Conservation (phyloP, 768 basidiomycete species). For the Lentinula lateritia region DNA sequence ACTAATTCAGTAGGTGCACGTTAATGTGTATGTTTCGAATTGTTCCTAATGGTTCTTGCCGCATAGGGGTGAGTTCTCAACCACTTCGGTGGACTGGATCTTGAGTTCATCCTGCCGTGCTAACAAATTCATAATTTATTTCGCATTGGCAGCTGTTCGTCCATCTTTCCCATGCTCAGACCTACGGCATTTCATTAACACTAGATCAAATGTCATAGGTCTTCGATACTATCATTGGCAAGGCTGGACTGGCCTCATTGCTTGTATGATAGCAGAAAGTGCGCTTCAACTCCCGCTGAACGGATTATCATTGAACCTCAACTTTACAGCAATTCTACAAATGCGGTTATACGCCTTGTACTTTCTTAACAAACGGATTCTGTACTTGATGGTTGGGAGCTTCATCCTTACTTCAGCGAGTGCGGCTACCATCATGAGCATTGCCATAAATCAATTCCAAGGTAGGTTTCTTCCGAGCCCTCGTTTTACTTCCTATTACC, state of each 20-base stretch:
- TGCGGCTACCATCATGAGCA: constrained; percentile 45
- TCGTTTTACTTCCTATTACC: neutral
- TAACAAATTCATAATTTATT: neutral
- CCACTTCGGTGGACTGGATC: neutral
- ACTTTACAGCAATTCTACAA: constrained; percentile 46
- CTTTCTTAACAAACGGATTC: constrained; percentile 43
- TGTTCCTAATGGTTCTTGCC: neutral
- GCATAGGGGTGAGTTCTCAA: neutral
- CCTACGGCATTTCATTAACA: neutral
- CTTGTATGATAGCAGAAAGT: constrained; percentile 54
- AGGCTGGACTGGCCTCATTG: constrained; percentile 52
- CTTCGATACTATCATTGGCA: constrained; percentile 50
- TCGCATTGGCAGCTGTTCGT: constrained; percentile 25
- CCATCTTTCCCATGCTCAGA: neutral
- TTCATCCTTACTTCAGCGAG: constrained; percentile 34
- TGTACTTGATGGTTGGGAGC: constrained; percentile 36
- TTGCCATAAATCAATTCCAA: constrained; percentile 21
- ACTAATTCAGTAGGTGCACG: constrained; percentile 29
- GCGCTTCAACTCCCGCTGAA: constrained; percentile 8
- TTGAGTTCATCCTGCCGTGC: neutral
- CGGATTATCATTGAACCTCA: neutral
- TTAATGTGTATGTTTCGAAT: neutral
- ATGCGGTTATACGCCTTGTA: constrained; percentile 62
- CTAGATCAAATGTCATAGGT: constrained; percentile 22
- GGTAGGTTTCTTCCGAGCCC: neutral